phyloP scores from a whole-genome alignment of 164 flowering plant genomes.

The Berberis thunbergii region DNA sequence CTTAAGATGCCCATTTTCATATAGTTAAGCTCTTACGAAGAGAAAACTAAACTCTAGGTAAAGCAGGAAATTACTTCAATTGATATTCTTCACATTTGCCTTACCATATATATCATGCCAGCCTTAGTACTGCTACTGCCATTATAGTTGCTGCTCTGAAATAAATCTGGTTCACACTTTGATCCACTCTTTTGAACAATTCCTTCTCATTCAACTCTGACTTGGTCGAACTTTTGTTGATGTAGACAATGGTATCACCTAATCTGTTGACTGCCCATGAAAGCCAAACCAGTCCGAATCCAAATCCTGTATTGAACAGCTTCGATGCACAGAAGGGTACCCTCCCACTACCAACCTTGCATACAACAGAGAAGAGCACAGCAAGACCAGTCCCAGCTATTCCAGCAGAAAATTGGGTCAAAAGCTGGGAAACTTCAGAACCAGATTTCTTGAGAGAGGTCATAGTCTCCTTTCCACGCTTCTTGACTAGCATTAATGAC shows the following conservation, averaged over 20 bases:
- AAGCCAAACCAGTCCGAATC: constrained; percentile 77
- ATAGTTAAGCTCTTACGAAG: too few species aligned
- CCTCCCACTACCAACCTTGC: constrained; percentile 39
- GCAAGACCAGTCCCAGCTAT: constrained; percentile 90
- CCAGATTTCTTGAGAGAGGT: constrained; percentile 58
- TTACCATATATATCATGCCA: constrained; percentile 30
- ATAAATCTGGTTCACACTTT: constrained; percentile 45
- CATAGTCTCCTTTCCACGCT: constrained; percentile 27
- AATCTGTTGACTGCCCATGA: constrained; percentile 67
- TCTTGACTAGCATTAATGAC: constrained; percentile 44
- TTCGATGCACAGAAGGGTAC: constrained; percentile 53
- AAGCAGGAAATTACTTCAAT: too few species aligned
- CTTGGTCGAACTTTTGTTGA: constrained; percentile 40
- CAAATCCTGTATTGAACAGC: constrained; percentile 52
- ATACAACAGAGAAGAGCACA: constrained; percentile 49
- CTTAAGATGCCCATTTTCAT: too few species aligned
- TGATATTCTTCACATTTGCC: too few species aligned
- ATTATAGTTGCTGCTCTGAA: constrained; percentile 62
- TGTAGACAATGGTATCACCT: constrained; percentile 37
- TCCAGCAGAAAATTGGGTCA: constrained; percentile 62
- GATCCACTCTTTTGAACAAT: constrained; percentile 39
- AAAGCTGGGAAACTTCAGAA: constrained; percentile 54
- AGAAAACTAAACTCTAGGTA: too few species aligned
- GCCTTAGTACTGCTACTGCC: constrained; percentile 41
- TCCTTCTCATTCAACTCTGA: constrained; percentile 43